Conservation (phyloP, 345 rosid species). For the Populus davidiana region DNA sequence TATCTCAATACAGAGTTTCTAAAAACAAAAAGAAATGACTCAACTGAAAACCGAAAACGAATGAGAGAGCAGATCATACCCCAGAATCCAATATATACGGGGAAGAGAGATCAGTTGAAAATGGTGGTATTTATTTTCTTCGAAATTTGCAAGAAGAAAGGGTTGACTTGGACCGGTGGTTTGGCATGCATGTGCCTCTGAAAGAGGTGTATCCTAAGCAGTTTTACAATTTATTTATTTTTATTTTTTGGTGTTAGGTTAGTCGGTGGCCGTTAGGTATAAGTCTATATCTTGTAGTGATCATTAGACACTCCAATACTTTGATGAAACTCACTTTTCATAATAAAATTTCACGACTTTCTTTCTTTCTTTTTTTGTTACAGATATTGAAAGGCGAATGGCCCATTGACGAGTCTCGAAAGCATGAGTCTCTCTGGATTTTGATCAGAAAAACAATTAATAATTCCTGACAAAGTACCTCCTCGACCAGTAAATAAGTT, state of each 20-base stretch:
- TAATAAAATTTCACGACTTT: too few relatives aligned
- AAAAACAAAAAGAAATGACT: background rate
- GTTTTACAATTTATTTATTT: background rate
- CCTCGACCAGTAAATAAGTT: too few relatives aligned
- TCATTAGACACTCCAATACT: background rate
- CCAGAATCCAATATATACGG: background rate
- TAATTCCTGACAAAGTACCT: too few relatives aligned
- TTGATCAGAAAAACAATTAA: too few relatives aligned
- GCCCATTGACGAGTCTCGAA: too few relatives aligned
- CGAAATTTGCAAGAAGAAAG: background rate
- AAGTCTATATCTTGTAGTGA: slow-evolving; percentile 5
- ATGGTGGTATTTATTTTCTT: background rate
- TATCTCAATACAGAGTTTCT: background rate
- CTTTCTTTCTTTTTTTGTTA: too few relatives aligned
- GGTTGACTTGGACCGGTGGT: slow-evolving; percentile 60
- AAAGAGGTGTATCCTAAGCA: background rate
- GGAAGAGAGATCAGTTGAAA: background rate
- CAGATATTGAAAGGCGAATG: too few relatives aligned
- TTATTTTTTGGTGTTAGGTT: slow-evolving; percentile 1
- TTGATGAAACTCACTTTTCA: too few relatives aligned
- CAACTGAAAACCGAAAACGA: background rate
- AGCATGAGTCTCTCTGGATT: too few relatives aligned
- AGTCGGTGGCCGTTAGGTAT: slow-evolving; percentile 35
- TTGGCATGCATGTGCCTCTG: slow-evolving; percentile 23
- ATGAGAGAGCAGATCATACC: background rate